Conservation (phyloP, 1,284 basidiomycete genomes). For the Ustilago shanxiensis region DNA sequence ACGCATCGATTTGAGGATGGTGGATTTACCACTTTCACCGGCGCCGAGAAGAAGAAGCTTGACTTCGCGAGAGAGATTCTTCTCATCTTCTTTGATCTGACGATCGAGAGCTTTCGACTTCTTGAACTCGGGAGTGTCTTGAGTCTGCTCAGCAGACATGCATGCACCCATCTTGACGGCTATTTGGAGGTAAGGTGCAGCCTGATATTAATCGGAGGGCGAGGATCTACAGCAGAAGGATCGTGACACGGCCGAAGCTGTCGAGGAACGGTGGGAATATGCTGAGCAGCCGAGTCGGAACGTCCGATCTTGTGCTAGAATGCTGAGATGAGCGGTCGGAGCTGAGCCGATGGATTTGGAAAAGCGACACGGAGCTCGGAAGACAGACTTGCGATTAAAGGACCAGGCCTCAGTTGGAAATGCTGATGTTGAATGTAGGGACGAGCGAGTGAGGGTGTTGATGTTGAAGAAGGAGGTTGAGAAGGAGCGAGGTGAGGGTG, state of each 20-base stretch:
- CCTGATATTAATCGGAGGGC: no score
- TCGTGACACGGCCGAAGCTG: not conserved
- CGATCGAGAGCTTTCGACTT: conserved; percentile 49
- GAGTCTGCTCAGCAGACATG: conserved; percentile 38
- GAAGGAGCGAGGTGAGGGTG: not conserved
- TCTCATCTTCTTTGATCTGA: conserved; percentile 59
- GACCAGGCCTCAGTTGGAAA: not conserved
- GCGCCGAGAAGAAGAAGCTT: conserved; percentile 82
- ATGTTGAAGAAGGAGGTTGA: not conserved
- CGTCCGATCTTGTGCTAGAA: not conserved
- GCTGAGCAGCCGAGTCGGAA: not conserved
- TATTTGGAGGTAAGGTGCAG: not conserved
- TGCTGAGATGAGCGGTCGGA: not conserved
- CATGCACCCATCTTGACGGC: conserved; percentile 52
- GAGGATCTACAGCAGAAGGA: not conserved
- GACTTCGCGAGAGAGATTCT: conserved; percentile 53
- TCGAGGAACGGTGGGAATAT: not conserved
- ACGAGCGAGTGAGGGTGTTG: not conserved
- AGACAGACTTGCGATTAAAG: conserved; percentile 1
- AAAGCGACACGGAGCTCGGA: not conserved
- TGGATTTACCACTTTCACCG: conserved; percentile 93
- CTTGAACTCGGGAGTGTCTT: conserved; percentile 50
- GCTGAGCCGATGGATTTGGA: not conserved
- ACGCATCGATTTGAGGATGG: conserved; percentile 92
- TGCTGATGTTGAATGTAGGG: not conserved